Evolutionary conservation across 345 rosid genomes (phyloP).

Genomic region (Psidium guajava): DNA sequence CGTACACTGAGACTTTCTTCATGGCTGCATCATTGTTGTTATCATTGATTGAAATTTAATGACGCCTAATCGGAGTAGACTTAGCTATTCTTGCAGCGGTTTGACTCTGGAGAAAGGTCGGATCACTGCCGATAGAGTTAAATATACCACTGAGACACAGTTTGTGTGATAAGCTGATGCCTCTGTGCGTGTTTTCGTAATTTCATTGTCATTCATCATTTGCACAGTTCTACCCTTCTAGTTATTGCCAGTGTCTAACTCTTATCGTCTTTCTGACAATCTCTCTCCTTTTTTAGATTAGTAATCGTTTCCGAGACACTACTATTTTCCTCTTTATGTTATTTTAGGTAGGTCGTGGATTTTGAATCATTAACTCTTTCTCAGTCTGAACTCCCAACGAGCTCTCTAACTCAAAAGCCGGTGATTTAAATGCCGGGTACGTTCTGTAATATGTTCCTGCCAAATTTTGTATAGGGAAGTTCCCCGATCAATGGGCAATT

Average conservation of each 20-base stretch:
- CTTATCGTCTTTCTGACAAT: not conserved
- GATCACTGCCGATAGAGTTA: not conserved
- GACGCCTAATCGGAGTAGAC: not conserved
- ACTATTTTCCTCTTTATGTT: not conserved
- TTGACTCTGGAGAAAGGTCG: not conserved
- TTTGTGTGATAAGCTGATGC: not conserved
- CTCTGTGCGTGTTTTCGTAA: not conserved
- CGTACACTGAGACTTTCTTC: not conserved
- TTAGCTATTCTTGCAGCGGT: not conserved
- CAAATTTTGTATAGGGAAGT: not conserved
- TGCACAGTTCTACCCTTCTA: not conserved
- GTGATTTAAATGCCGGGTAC: not conserved
- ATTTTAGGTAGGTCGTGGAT: not conserved
- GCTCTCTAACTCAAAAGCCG: not conserved
- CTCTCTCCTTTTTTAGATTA: not conserved
- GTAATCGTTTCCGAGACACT: not conserved
- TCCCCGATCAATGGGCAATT: not conserved
- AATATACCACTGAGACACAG: not conserved
- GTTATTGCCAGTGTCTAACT: not conserved
- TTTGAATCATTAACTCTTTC: not conserved
- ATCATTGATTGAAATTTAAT: not conserved
- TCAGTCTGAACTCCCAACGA: not conserved
- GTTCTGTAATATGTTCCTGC: not conserved
- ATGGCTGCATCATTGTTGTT: not conserved
- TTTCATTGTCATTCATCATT: not conserved